These are phyloP conservation scores for Ailanthus altissimus DNA, from an alignment of 345 rosid genomes.

Conservation along the genomic window DNA sequence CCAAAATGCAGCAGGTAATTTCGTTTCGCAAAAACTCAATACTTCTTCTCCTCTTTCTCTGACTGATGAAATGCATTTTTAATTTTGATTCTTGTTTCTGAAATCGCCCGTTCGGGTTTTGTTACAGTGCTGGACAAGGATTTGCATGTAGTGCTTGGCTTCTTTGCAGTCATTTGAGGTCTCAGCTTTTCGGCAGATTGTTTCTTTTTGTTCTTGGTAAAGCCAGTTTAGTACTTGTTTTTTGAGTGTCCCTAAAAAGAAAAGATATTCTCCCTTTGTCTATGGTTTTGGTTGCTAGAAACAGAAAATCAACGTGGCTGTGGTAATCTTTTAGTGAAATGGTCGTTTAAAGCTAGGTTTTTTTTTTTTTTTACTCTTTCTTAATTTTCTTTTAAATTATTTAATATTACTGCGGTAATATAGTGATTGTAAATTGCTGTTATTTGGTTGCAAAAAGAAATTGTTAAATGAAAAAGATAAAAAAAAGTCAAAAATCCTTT, in stretches of 20 bases:
- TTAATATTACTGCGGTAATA: background rate
- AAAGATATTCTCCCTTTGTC: background rate
- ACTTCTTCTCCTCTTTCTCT: background rate
- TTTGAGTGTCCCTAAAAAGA: too few relatives aligned
- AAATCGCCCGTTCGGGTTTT: background rate
- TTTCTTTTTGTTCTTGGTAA: background rate
- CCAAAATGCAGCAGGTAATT: constrained; percentile 9
- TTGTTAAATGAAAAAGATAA: background rate
- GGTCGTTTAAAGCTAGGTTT: background rate
- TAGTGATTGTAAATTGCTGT: background rate
- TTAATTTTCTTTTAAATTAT: background rate
- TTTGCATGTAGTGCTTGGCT: background rate
- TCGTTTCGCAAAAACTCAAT: background rate
- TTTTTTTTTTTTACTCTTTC: background rate
- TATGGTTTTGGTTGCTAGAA: background rate
- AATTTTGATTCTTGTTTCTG: background rate
- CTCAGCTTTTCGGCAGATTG: background rate
- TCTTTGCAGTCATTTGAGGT: background rate
- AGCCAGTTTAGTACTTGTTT: background rate
- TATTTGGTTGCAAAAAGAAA: background rate
- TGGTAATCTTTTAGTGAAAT: background rate
- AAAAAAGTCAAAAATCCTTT: background rate
- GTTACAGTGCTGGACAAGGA: background rate
- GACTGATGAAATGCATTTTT: background rate
- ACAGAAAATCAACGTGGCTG: background rate